Base-by-base conservation (phyloP, 2,329 filamentous ascomycete species). In the Phaeosphaeriaceae sp. region DNA sequence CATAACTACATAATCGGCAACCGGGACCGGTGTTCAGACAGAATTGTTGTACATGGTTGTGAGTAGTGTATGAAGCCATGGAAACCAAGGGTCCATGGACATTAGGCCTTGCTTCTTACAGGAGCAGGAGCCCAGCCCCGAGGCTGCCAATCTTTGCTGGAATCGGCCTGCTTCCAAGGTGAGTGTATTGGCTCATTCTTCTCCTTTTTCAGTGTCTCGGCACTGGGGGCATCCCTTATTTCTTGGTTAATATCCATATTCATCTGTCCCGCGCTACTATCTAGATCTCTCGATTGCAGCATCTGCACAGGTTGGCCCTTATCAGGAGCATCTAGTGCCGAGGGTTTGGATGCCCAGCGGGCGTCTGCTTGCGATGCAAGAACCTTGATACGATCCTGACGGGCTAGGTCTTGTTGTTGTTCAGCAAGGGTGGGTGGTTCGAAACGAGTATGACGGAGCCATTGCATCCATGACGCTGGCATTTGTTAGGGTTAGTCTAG, bases 381-480 rank as follows among this genome's bases (percentile, higher is more conserved):
- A 42, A 81, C 64, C 65, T 85, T 86, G 61, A 87, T 80, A 49
- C 78, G 78, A n/a, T 74, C 71, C 64, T 84, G 83, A 21, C 85
- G 77, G 28, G 78, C 58, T 37, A 85, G 55, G 50, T 87, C 84
- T 38, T 78, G 73, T 52, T 79, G 77, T 61, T 87, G 85, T 69
- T 87, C 85, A 58, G 79, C 64, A 41, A 87, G 66, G 1, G 78
- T 77, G 0, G 85, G 85, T 2, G 85, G 74, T 13, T 81, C 74
- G 42, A 73, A 61, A 36, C 85, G 82, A 8, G 84, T 83, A 58
- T 86, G 79, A 61, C 85, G 83, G 20, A 87, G 81, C 85, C 85
- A 87, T 74, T 87, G 85, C 63, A 85, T 83, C 85, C 85, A 87
- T 79, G 84, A 82, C 43, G 84, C 81, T 84, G 66, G 17, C 16